phyloP scores from a whole-genome alignment of 2,329 filamentous ascomycete species.

The Colletotrichum magnum region DNA sequence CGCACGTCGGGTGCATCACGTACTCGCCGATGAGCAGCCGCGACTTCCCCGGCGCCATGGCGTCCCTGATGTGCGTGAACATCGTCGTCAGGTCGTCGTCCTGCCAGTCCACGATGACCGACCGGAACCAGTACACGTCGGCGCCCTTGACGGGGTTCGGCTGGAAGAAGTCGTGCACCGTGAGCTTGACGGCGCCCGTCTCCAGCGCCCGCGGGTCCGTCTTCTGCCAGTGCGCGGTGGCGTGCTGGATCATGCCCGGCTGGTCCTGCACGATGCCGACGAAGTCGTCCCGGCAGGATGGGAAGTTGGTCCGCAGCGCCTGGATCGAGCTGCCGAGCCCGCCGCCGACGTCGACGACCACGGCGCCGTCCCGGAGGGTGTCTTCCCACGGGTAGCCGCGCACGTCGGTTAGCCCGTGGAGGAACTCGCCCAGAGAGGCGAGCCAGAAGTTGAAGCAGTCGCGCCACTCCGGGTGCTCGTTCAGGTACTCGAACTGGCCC shows the following conservation, averaged over 20 bases:
- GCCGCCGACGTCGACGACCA: slow-evolving; percentile 32
- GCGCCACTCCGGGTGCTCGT: slow-evolving; percentile 31
- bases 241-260: slow-evolving; percentile 34
- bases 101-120: slow-evolving; percentile 36
- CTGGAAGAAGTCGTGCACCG: slow-evolving; percentile 70
- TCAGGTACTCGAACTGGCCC: slow-evolving; percentile 36
- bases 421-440: slow-evolving; percentile 22
- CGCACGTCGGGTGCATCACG: slow-evolving; percentile 31
- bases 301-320: slow-evolving; percentile 22
- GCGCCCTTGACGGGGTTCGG: slow-evolving; percentile 67
- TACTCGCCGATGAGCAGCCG: slow-evolving; percentile 38
- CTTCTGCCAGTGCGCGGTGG: slow-evolving; percentile 26
- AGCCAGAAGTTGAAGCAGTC: slow-evolving; percentile 30
- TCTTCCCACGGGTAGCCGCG: slow-evolving; percentile 30
- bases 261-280: slow-evolving; percentile 35
- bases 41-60: slow-evolving; percentile 27
- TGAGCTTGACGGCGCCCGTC: slow-evolving; percentile 51
- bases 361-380: slow-evolving; percentile 21
- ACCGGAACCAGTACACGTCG: slow-evolving; percentile 52
- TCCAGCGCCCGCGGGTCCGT: slow-evolving; percentile 26
- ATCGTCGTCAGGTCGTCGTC: slow-evolving; percentile 29
- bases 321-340: slow-evolving; percentile 34
- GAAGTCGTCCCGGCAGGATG: slow-evolving; percentile 11
- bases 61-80: slow-evolving; percentile 28
- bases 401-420: slow-evolving; percentile 34